These are phyloP conservation scores for Aphanomyces invadans DNA, from an alignment of 352 stramenopile species.

Conservation along the genomic window DNA sequence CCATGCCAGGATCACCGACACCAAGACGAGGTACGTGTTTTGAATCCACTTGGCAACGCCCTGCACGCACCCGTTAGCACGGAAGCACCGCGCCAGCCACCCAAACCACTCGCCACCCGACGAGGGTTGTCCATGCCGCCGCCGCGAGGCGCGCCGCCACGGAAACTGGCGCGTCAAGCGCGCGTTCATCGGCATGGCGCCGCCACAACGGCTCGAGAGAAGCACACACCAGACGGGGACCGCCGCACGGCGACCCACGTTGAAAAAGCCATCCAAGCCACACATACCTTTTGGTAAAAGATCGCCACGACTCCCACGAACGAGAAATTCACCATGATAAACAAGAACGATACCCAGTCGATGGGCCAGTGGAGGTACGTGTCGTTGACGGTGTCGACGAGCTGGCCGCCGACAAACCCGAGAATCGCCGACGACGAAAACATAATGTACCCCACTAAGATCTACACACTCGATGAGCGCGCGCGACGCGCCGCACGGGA, in stretches of 20 bases:
- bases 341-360: constrained; percentile 70
- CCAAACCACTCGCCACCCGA: too few relatives aligned
- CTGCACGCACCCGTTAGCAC: too few relatives aligned
- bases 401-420: constrained; percentile 77
- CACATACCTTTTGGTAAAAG: constrained; percentile 76
- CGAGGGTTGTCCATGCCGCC: too few relatives aligned
- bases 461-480: constrained; percentile 31
- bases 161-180: too few relatives aligned
- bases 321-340: constrained; percentile 88
- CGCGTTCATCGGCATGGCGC: too few relatives aligned
- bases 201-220: too few relatives aligned
- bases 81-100: too few relatives aligned
- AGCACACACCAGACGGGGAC: too few relatives aligned
- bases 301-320: constrained; percentile 84
- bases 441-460: constrained; percentile 82
- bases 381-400: constrained; percentile 75
- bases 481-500: background rate
- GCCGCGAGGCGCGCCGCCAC: too few relatives aligned
- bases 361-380: constrained; percentile 62
- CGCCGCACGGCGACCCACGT: too few relatives aligned
- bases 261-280: too few relatives aligned
- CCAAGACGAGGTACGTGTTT: constrained; percentile 91
- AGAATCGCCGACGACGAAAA: constrained; percentile 80
- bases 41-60: constrained; percentile 78
- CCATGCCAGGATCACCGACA: constrained; percentile 96